These are phyloP conservation scores for Solanum raphanifolium DNA, from an alignment of 257 asterid genomes.

Conservation along the genomic window DNA sequence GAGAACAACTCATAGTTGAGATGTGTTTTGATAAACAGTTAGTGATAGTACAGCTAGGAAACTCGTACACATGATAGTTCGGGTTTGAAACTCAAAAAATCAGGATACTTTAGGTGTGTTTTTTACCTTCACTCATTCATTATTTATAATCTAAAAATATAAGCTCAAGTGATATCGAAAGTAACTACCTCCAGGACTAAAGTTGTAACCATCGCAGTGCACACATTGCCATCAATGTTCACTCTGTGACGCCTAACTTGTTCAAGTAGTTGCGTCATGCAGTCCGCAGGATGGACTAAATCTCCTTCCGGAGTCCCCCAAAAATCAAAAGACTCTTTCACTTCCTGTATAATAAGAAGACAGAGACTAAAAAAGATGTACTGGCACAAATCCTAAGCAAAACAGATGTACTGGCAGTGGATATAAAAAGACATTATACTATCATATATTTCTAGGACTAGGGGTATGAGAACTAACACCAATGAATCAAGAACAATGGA, in stretches of 20 bases:
- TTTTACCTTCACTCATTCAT: not conserved
- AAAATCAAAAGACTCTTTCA: slow-evolving; percentile 67
- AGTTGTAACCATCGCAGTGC: slow-evolving; percentile 92
- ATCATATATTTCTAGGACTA: not conserved
- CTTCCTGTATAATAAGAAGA: slow-evolving; percentile 46
- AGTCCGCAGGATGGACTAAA: slow-evolving; percentile 83
- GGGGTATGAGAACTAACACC: not conserved
- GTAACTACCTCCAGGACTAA: slow-evolving; percentile 83
- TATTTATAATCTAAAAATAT: not conserved
- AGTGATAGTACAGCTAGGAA: not conserved
- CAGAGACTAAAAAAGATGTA: not conserved
- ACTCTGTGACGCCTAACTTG: slow-evolving; percentile 85
- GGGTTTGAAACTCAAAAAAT: not conserved
- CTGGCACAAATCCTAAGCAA: not conserved
- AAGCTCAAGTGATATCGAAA: not conserved
- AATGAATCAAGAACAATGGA: not conserved
- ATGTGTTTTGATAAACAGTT: not conserved
- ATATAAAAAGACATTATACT: not conserved
- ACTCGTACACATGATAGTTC: not conserved
- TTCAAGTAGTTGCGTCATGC: slow-evolving; percentile 85
- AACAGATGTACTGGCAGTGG: not conserved
- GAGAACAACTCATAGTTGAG: not conserved
- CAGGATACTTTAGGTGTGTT: not conserved
- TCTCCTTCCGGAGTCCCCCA: slow-evolving; percentile 95
- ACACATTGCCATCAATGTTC: slow-evolving; percentile 92